A percentile compares a stretch with the other conserved stretches of the same genome.
Conservation (phyloP, 805 yeast genomes). For the Blastobotrys muscicola region DNA sequence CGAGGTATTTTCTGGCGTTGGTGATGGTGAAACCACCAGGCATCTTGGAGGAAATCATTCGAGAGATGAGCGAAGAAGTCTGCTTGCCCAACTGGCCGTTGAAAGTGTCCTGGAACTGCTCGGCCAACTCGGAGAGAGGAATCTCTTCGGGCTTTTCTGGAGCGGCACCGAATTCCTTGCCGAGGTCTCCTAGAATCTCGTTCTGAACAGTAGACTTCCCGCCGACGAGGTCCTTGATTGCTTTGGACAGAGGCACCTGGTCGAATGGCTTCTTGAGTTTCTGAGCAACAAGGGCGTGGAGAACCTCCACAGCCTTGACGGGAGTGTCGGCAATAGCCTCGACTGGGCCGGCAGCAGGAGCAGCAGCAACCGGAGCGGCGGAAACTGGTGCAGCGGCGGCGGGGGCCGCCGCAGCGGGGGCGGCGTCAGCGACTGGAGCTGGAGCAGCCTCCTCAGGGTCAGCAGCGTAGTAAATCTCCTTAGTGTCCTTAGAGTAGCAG, state of each 20-base stretch:
- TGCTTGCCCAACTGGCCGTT: conserved; percentile 88
- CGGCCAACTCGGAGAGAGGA: conserved; percentile 92
- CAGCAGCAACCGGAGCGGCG: conserved; percentile 52
- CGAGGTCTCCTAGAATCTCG: conserved; percentile 96
- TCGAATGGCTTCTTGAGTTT: conserved; percentile 88
- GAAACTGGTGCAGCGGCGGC: conserved; percentile 49
- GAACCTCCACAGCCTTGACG: conserved; percentile 67
- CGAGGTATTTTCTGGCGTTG: conserved; percentile 83
- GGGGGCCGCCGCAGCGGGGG: conserved; percentile 30
- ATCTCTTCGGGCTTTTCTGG: conserved; percentile 99
- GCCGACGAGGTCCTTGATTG: conserved; percentile 94
- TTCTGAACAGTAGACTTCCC: conserved; percentile 99
- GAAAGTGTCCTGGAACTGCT: conserved; percentile 85
- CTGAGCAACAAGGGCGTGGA: conserved; percentile 89
- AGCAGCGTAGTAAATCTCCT: conserved; percentile 85
- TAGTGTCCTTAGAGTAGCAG: conserved; percentile 91
- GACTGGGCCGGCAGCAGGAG: conserved; percentile 71
- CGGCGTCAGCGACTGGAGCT: conserved; percentile 24
- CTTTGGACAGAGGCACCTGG: conserved; percentile 77
- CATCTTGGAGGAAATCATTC: conserved; percentile 94
- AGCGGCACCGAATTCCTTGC: conserved; percentile 95
- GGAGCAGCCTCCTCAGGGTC: conserved; percentile 30
- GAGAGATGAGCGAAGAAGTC: conserved; percentile 76
- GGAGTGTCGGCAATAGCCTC: conserved; percentile 85
- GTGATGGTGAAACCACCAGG: conserved; percentile 98